These are phyloP conservation scores for Metschnikowia drakensbergensis DNA, from an alignment of 805 yeast species.

Conservation along the genomic window DNA sequence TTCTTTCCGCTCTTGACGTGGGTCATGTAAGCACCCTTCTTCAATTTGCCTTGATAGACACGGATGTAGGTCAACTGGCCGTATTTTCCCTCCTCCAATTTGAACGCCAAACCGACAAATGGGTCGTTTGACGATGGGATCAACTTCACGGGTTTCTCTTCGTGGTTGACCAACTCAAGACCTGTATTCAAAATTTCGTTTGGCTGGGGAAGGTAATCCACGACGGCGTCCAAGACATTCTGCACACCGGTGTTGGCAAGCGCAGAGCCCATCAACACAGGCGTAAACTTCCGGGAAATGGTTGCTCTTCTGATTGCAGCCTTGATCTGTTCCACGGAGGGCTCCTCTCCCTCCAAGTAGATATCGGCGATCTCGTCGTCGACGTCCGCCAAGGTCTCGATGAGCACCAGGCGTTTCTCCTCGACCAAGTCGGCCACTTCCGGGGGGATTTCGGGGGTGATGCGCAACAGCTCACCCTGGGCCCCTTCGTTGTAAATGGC, in stretches of 20 bases:
- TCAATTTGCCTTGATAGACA: constrained; percentile 93
- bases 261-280: constrained; percentile 99
- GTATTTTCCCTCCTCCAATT: constrained; percentile 95
- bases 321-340: constrained; percentile 77
- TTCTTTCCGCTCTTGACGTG: constrained; percentile 91
- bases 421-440: constrained; percentile 78
- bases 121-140: constrained; percentile 72
- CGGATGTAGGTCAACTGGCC: constrained; percentile 97
- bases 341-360: constrained; percentile 85
- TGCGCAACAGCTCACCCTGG: constrained; percentile 78
- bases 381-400: constrained; percentile 95
- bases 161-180: constrained; percentile 65
- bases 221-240: constrained; percentile 92
- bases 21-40: constrained; percentile 83
- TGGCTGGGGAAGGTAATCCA: constrained; percentile 94
- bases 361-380: constrained; percentile 97
- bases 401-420: constrained; percentile 79
- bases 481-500: constrained; percentile 85
- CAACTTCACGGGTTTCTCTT: constrained; percentile 58
- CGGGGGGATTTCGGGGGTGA: constrained; percentile 64
- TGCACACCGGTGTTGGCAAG: constrained; percentile 95
- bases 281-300: constrained; percentile 92
- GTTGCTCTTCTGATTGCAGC: constrained; percentile 92
- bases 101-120: constrained; percentile 96
- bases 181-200: constrained; percentile 90